Evolutionary conservation across 1,139 yeast species (phyloP), one percentile per base, ranked within the genome.

Genomic region (Trichomonascaceae sp.): DNA sequence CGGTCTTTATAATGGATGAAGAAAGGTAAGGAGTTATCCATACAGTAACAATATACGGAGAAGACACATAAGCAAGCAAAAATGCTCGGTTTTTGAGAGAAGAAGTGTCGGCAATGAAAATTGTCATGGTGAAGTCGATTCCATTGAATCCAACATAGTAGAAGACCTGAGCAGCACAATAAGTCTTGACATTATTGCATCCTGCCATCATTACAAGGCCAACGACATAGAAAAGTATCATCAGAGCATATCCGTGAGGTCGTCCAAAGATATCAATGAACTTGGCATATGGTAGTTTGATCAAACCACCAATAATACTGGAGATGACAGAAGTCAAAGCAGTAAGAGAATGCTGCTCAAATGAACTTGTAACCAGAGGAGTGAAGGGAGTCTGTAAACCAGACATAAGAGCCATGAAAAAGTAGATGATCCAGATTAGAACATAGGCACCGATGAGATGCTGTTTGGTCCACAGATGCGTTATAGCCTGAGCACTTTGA

Each of bases 301-400:
- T 66, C 1, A 79, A 81, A 58, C 82, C 84, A 44, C 81, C 83
- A 27, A 80, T 66, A 56, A 79, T 74, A 2, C 79, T 74, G 0
- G 69, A 65, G 32, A 67, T 45, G 41, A 67, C 59, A 4, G 47
- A 43, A 19, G 63, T 61, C 3, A 63, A 58, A n/a, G 60, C 53
- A 36, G 63, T 46, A 39, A 58, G 60, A 6, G 69, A 64, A 49
- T 53, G 53, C 30, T 20, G 12, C 15, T 38, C 49, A 43, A 57
- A 58, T 15, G 49, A 41, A 22, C 51, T 43, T 17, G 57, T 54
- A 15, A 52, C 59, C 43, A 52, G 50, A 13, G 51, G 46, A 27
- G 56, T 56, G 38, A 57, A 39, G 20, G 41, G 54, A 39, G 38
- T 41, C 43, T 46, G 41, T 6, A 57, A 49, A 9, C 46, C 48